Evolutionary conservation across 1,284 basidiomycete genomes (phyloP).

Genomic region (Boletus semigastroideus): DNA sequence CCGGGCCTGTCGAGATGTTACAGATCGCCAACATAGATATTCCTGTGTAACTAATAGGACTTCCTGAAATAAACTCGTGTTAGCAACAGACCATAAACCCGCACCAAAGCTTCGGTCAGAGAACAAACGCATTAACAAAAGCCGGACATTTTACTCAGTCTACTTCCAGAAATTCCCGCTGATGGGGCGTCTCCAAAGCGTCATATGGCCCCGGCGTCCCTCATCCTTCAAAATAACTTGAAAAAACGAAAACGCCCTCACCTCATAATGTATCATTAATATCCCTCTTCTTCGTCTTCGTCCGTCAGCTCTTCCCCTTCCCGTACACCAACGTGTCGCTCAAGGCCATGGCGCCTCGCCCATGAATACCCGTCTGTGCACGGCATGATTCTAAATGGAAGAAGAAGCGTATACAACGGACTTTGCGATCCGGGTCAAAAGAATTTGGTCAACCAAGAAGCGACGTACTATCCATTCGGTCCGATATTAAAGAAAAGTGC

Average conservation of each 20-base stretch:
- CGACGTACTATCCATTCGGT: conserved; percentile 72
- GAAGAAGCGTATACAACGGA: conserved; percentile 70
- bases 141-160: conserved; percentile 26
- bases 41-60: not conserved
- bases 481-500: conserved; percentile 89
- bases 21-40: no score
- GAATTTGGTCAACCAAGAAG: not conserved
- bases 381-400: conserved; percentile 81
- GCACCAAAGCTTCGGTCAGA: conserved; percentile 14
- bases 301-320: conserved; percentile 74
- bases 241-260: conserved; percentile 11
- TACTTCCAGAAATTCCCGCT: conserved; percentile 19
- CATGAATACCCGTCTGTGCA: conserved; percentile 86
- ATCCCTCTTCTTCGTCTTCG: conserved; percentile 56
- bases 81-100: conserved; percentile 2
- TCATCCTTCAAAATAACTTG: conserved; percentile 46
- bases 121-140: conserved; percentile 9
- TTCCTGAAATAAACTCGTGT: not conserved
- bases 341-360: conserved; percentile 66
- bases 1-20: no score
- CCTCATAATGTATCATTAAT: conserved; percentile 17
- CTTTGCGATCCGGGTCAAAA: conserved; percentile 39
- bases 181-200: conserved; percentile 45
- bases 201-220: conserved; percentile 79
- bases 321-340: conserved; percentile 57